Conservation (phyloP, 1,139 yeast genomes). For the Pichia sp. region DNA sequence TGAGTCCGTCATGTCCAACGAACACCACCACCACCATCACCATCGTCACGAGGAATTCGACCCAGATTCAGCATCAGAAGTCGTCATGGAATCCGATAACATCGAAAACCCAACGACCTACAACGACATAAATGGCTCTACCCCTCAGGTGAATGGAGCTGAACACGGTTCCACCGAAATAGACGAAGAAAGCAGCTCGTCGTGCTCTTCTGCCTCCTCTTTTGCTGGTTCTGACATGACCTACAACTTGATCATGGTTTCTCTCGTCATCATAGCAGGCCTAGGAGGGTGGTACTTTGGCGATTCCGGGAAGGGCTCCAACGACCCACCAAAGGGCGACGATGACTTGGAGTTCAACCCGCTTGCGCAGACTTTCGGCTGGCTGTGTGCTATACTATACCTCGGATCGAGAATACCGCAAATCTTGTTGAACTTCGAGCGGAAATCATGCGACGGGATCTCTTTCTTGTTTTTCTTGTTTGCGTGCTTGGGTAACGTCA, state of each 20-base stretch:
- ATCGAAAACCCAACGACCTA: conserved; percentile 24
- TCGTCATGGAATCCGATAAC: conserved; percentile 15
- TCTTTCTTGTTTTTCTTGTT: conserved; percentile 86
- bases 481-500: conserved; percentile 88
- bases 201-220: conserved; percentile 3
- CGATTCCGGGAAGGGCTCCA: conserved; percentile 11
- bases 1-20: conserved; percentile 30
- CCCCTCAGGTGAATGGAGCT: neutral
- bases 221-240: conserved; percentile 27
- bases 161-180: neutral
- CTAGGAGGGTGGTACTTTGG: conserved; percentile 77
- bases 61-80: conserved; percentile 8
- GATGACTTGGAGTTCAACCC: conserved; percentile 56
- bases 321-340: conserved; percentile 32
- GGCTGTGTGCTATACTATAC: conserved; percentile 83
- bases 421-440: conserved; percentile 69
- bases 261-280: conserved; percentile 69
- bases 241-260: conserved; percentile 61
- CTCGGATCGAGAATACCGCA: conserved; percentile 90
- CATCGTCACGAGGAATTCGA: conserved; percentile 16
- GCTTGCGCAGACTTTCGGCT: conserved; percentile 84
- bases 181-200: neutral
- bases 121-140: conserved; percentile 31
- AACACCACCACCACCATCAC: conserved; percentile 16
- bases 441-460: conserved; percentile 91